Evolutionary conservation across 2,329 filamentous ascomycete genomes (phyloP), one percentile per base, ranked within the genome.

Genomic region (Aspergillus sergii): DNA sequence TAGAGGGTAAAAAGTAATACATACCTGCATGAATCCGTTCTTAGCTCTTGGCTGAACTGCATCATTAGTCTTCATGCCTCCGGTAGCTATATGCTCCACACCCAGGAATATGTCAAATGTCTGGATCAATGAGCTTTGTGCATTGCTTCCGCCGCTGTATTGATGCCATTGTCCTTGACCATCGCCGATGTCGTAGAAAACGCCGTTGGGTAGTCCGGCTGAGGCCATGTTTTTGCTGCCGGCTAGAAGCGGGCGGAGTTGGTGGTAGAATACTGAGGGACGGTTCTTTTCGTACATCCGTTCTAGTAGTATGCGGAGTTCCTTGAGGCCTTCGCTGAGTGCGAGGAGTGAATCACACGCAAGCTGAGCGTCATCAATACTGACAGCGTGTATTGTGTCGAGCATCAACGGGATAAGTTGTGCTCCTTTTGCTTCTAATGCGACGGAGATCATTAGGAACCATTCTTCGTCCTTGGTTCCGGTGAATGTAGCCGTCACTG

Each of bases 61-160:
- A 10, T n/a, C 28, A 39, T 34, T 34, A 12, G 65, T 58, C 36
- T 72, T 69, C 28, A 76, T 63, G 66, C 70, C 77, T 41, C 72
- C 82, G 1, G 75, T 78, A 0, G 75, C 75, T 5, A 76, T 70
- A 66, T 86, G 84, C 34, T 81, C 76, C 21, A 86, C 81, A 0
- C 81, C 83, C 3, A 86, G 77, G 2, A 82, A 81, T 8, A 83
- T 82, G 65, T 86, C 84, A 62, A 85, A 83, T 23, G 85, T 82
- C 56, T 86, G 84, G 3, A 86, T 78, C 53, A 86, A 65, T 0
- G 83, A 85, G 71, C 83, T 85, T 67, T 86, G 84, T 0, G 82
- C 84, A 67, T 86, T 86, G 65, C 83, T 85, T 0, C 84, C 84
- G 3, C 84, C 84, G 36, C 82, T 81, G 62, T 84, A 82, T 57